A percentile compares a stretch with the other conserved stretches of the same genome.
Evolutionary conservation across 306 rosid species (phyloP).

Genomic region (Rosa multiflora): DNA sequence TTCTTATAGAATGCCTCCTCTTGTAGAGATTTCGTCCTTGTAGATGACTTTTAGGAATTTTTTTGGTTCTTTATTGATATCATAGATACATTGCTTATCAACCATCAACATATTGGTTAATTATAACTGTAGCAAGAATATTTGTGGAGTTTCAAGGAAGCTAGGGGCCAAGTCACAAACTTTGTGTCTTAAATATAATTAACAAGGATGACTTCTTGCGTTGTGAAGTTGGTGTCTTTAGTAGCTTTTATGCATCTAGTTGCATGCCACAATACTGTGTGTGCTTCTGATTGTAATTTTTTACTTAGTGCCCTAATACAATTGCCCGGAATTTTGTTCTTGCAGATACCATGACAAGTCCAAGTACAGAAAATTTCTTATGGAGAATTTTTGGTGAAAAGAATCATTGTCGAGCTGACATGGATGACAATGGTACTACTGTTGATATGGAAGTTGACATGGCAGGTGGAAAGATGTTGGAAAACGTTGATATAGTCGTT

Average conservation of each 20-base stretch:
- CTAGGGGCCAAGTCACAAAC: background rate
- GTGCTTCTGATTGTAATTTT: background rate
- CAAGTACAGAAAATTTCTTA: slow-evolving; percentile 30
- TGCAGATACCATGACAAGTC: slow-evolving; percentile 35
- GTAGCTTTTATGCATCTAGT: background rate
- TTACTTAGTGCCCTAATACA: too few relatives aligned
- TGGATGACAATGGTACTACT: slow-evolving; percentile 18
- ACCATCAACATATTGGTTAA: background rate
- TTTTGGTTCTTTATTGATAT: background rate
- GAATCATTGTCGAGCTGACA: slow-evolving; percentile 12
- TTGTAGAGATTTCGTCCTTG: background rate
- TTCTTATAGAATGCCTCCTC: slow-evolving; percentile 6
- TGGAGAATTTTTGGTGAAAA: slow-evolving; percentile 39
- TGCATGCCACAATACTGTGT: background rate
- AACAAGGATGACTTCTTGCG: background rate
- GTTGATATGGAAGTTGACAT: background rate
- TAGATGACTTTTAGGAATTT: background rate
- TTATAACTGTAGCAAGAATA: background rate
- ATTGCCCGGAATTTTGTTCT: slow-evolving; percentile 16
- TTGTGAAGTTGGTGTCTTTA: background rate
- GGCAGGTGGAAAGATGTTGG: too few relatives aligned
- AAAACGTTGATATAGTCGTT: background rate
- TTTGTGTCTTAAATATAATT: background rate
- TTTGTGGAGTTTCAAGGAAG: background rate
- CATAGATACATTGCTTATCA: background rate